Evolutionary conservation across 331 rosid species (phyloP), one percentile per base, ranked within the genome.

Genomic region (Arachis monticola): DNA sequence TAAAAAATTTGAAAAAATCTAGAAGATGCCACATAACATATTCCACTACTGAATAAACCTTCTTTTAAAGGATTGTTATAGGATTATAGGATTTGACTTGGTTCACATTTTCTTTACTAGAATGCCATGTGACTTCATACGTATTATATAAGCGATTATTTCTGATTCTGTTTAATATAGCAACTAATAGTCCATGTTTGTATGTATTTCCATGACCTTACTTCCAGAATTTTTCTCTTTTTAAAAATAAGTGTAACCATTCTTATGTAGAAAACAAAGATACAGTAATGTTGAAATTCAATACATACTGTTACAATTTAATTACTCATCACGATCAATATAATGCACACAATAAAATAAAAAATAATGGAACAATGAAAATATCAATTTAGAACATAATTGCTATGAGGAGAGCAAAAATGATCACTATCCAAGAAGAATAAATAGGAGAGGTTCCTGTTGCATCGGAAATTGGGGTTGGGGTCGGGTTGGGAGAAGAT

Each of bases 101-200:
- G 27, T 22, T 22, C 27, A 22, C 27, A 22, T 22, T 22, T 22
- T 22, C 27, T 22, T 22, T 22, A 22, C 27, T 8, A 50, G 31
- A 60, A 51, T 27, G 42, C 6, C 53, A 22, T 52, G 22, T 48
- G 71, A 35, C 70, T 73, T 74, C 53, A 38, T 62, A 52, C 55
- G 63, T 10, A 51, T 50, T 50, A 6, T 3, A 40, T 41, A 73
- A 9, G n/a, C 61, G n/a, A n/a, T 57, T 42, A n/a, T 6, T 45
- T 64, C 38, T 32, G n/a, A 50, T 47, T 22, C 27, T 62, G 4
- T 40, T 72, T 72, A 17, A 31, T 13, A 0, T 7, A 46, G 6
- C 4, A 47, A 27, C 40, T 27, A 69, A 0, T 22, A 41, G 4
- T 12, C 1, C 45, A 2, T 57, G 8, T 57, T 17, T 22, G 27